Evolutionary conservation across 169 alveolate genomes (phyloP).

Genomic region (Cryptosporidium xiaoi): DNA sequence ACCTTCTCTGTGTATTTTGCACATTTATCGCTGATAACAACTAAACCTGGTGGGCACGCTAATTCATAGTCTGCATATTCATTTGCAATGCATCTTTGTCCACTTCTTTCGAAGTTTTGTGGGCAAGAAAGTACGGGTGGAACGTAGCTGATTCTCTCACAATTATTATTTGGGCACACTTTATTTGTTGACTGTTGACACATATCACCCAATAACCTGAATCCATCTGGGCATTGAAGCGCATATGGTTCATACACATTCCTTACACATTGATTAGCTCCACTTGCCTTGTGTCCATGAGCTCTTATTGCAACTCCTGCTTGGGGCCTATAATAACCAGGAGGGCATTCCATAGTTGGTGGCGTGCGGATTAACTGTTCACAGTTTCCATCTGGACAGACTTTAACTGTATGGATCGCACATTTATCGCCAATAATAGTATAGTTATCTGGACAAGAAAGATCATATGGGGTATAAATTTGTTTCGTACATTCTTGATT

Average conservation of each 20-base stretch:
- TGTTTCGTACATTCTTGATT: conserved; percentile 63
- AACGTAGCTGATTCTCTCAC: conserved; percentile 65
- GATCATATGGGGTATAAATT: conserved; percentile 69
- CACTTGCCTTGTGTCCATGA: conserved; percentile 75
- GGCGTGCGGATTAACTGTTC: conserved; percentile 65
- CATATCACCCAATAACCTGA: conserved; percentile 70
- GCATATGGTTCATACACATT: conserved; percentile 70
- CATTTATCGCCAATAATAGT: conserved; percentile 70
- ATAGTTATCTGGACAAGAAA: conserved; percentile 70
- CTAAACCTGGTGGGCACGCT: conserved; percentile 72
- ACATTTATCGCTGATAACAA: conserved; percentile 66
- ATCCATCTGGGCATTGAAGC: conserved; percentile 73
- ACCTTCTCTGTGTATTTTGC: conserved; percentile 73
- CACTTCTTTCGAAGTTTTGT: conserved; percentile 65
- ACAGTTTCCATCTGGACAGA: conserved; percentile 73
- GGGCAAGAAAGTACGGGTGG: conserved; percentile 71
- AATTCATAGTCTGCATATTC: conserved; percentile 73
- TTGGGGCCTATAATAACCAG: conserved; percentile 71
- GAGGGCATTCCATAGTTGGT: conserved; percentile 76
- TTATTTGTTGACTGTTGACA: conserved; percentile 71
- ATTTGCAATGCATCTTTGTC: conserved; percentile 71
- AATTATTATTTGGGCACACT: conserved; percentile 71
- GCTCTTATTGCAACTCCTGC: conserved; percentile 72
- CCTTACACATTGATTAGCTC: conserved; percentile 67
- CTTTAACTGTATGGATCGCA: conserved; percentile 63